Evolutionary conservation across 75 land plant genomes (phyloP), one percentile per base, ranked within the genome.

Genomic region (Gnetum montanum): DNA sequence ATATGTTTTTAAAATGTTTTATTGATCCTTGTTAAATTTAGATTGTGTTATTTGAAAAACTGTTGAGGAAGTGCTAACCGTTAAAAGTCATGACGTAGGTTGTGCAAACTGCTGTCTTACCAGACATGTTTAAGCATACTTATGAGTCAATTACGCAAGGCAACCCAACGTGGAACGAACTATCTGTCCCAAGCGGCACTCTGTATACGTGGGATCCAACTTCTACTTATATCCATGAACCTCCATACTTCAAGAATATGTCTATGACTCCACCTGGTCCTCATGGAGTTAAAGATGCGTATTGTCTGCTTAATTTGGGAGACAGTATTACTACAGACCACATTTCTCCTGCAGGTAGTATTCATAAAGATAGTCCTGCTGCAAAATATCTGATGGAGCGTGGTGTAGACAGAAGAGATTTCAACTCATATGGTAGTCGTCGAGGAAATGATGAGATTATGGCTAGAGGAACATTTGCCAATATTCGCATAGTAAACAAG

Each of bases 401-500:
- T 43, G 96, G 91, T 7, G 96, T 90, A 22, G 80, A 83, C 15
- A 53, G 78, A 13, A 86, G 69, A 60, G 93, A 86, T 28, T 87
- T 83, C 77, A 87, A 87, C 65, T 86, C 96, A n/a, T 90, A 90
- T 66, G 96, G 96, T n/a, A 90, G 96, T 54, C 87, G 96, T 19
- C 86, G 96, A 69, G 96, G 96, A 24, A 90, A 90, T 75, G 96
- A 90, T 78, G 96, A 90, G 63, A 46, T 90, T 5, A 90, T 90
- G 96, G 93, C 82, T 30, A 69, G 96, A 56, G 96, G 96, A 33
- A 90, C 93, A 34, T 90, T 90, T 78, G 96, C 96, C 6, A 90
- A 90, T 51, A 90, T 90, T 25, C 92, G 96, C 19, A 34, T 90
- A 54, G 93, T 90, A 7, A 90, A 90, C 69, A 90, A 90, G 64